Percentiles rank a stretch among this genome's conserved stretches.
phyloP scores from a whole-genome alignment of 257 asterid species.

The Rauvolfia tetraphylla region DNA sequence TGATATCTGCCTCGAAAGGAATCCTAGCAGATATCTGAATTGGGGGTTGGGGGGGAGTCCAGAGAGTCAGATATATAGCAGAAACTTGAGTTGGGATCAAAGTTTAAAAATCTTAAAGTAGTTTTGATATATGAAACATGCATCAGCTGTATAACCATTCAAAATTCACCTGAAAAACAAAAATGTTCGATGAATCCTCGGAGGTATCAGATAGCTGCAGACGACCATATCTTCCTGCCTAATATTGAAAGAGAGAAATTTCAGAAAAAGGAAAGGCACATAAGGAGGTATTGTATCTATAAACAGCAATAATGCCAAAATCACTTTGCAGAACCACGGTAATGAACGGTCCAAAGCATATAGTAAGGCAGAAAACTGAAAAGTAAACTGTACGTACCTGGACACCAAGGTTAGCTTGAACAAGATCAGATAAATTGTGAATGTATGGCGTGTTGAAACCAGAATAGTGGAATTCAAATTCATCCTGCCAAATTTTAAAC shows the following conservation, averaged over 20 bases:
- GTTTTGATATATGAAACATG: neutral
- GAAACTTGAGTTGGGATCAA: neutral
- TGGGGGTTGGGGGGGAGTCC: conserved; percentile 4
- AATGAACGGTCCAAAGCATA: neutral
- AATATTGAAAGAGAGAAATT: conserved; percentile 16
- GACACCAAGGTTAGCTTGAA: conserved; percentile 68
- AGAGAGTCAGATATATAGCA: neutral
- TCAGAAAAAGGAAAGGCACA: conserved; percentile 1
- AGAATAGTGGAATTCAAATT: conserved; percentile 70
- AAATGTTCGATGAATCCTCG: conserved; percentile 67
- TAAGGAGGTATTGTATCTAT: neutral
- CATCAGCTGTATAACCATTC: neutral
- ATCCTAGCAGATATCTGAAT: conserved; percentile 78
- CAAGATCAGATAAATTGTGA: conserved; percentile 96
- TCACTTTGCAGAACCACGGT: neutral
- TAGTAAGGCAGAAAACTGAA: neutral
- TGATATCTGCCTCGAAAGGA: conserved; percentile 72
- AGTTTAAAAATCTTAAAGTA: neutral
- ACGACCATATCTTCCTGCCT: conserved; percentile 68
- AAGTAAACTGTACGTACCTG: conserved; percentile 42
- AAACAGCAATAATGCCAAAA: conserved; percentile 7
- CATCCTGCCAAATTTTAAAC: conserved; percentile 54
- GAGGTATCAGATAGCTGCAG: conserved; percentile 87
- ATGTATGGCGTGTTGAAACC: conserved; percentile 74
- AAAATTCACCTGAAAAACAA: conserved; percentile 82